Conservation (phyloP, 805 yeast genomes). For the Ogataea naganishii region DNA sequence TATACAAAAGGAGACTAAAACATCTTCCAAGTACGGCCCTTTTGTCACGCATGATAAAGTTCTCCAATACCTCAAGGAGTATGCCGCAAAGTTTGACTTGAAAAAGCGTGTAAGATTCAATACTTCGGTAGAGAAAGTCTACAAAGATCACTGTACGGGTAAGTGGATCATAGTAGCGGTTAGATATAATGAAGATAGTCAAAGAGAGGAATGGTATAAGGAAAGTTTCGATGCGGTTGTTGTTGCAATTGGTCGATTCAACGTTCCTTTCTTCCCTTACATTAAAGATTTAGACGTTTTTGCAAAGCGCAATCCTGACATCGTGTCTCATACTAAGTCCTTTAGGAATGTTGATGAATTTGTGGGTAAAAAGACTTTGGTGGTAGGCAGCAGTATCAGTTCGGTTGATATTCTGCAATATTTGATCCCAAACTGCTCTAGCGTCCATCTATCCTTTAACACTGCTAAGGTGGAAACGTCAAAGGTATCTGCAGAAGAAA, state of each 20-base stretch:
- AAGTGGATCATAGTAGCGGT: too few relatives aligned
- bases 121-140: constrained; percentile 25
- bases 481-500: constrained; percentile 7
- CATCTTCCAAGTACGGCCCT: constrained; percentile 15
- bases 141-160: constrained; percentile 16
- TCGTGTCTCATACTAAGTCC: constrained; percentile 17
- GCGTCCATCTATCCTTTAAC: constrained; percentile 12
- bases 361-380: constrained; percentile 20
- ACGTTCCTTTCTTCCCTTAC: constrained; percentile 30
- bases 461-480: constrained; percentile 19
- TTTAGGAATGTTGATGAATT: constrained; percentile 20
- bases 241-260: constrained; percentile 30
- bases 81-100: constrained; percentile 19
- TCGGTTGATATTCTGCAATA: constrained; percentile 55
- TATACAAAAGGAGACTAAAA: constrained; percentile 6
- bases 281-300: constrained; percentile 25
- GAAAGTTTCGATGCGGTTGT: constrained; percentile 35
- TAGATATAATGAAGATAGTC: constrained; percentile 5
- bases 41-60: constrained; percentile 14
- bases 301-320: constrained; percentile 21
- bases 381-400: constrained; percentile 41
- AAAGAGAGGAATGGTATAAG: constrained; percentile 27
- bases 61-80: constrained; percentile 8
- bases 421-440: constrained; percentile 18
- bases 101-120: constrained; percentile 25